phyloP scores from a whole-genome alignment of 163 green algal genomes.

The Chlorella variabilis region DNA sequence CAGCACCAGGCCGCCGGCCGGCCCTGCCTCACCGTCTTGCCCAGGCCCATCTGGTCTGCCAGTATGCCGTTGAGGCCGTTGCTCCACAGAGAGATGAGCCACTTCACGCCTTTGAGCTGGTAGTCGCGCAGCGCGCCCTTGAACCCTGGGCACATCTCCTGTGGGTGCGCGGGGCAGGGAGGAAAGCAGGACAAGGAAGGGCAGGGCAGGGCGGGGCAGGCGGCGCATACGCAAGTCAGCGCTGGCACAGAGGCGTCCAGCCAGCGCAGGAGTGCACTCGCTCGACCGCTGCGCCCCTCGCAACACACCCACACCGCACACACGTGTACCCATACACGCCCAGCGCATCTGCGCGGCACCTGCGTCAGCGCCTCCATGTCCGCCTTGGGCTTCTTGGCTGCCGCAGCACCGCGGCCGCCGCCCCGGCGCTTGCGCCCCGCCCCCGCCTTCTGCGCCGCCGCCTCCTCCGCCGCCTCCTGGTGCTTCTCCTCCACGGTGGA shows the following conservation, averaged over 20 bases:
- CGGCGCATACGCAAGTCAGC: too few relatives aligned
- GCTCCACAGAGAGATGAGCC: conserved; percentile 93
- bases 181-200: background rate
- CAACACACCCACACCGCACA: too few relatives aligned
- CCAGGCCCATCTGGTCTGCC: conserved; percentile 96
- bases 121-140: conserved; percentile 87
- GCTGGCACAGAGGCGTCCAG: too few relatives aligned
- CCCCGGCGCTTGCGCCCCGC: conserved; percentile 15
- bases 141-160: conserved; percentile 82
- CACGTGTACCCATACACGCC: too few relatives aligned
- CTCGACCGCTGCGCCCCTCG: too few relatives aligned
- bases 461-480: conserved; percentile 35
- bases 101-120: conserved; percentile 94
- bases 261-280: too few relatives aligned
- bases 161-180: background rate
- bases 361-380: conserved; percentile 26
- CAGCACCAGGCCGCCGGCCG: too few relatives aligned
- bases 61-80: conserved; percentile 98
- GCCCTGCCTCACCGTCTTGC: conserved; percentile 85
- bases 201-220: too few relatives aligned
- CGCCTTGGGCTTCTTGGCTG: conserved; percentile 22
- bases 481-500: conserved; percentile 36
- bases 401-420: background rate
- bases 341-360: too few relatives aligned
- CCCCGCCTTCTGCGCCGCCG: conserved; percentile 19